A percentile compares a stretch with the other conserved stretches of the same genome.
phyloP scores from a whole-genome alignment of 2,329 filamentous ascomycete species.

The Talaromyces sp. region DNA sequence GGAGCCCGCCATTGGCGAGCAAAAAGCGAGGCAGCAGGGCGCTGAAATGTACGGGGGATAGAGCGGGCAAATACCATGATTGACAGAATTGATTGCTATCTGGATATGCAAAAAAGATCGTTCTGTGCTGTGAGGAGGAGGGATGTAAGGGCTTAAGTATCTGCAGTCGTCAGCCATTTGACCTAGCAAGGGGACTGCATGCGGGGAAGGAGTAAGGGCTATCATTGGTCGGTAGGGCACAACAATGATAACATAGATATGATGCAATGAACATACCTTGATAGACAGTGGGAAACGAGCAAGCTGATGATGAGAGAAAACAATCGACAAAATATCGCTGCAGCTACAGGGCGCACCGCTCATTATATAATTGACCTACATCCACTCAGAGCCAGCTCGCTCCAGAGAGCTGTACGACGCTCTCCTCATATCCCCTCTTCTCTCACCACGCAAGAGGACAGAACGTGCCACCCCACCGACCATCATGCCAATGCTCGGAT shows the following conservation, averaged over 20 bases:
- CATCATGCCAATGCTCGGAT: neutral
- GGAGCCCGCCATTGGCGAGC: constrained; percentile 32
- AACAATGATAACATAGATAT: neutral
- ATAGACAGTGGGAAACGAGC: neutral
- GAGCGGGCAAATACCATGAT: constrained; percentile 64
- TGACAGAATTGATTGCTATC: constrained; percentile 22
- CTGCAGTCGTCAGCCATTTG: neutral
- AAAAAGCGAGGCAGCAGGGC: constrained; percentile 53
- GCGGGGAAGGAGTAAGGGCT: neutral
- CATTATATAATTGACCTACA: neutral
- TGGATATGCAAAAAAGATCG: neutral
- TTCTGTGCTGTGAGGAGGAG: neutral
- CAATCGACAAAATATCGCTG: neutral
- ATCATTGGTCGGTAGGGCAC: neutral
- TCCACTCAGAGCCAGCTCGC: neutral
- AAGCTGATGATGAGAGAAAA: neutral
- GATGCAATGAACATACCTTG: neutral
- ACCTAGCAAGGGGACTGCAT: neutral
- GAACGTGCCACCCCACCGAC: neutral
- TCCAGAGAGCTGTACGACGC: neutral
- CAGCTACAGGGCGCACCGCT: neutral
- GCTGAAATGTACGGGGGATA: constrained; percentile 54
- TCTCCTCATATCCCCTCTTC: neutral
- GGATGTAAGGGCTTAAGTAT: neutral
- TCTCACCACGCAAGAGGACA: neutral